Conservation (phyloP, 139 green algal species). For the Chlorella sp. region DNA sequence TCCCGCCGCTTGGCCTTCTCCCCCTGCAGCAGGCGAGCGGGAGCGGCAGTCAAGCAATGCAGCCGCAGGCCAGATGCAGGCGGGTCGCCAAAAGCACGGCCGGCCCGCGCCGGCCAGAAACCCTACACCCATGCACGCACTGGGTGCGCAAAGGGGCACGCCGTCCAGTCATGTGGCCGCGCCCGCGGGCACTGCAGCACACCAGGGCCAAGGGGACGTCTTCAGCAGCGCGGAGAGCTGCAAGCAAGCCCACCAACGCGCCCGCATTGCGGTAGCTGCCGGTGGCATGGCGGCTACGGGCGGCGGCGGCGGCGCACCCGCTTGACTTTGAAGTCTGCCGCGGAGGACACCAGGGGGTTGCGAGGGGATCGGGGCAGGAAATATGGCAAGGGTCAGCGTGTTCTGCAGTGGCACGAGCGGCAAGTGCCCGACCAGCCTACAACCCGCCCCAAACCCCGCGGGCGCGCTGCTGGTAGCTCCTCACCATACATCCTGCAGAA, state of each 20-base stretch:
- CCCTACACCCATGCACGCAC: not conserved
- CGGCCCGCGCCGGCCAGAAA: not conserved
- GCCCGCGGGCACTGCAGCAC: constrained; percentile 54
- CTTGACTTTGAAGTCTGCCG: constrained; percentile 45
- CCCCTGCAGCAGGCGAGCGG: constrained; percentile 33
- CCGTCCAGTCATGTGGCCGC: constrained; percentile 79
- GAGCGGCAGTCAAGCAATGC: constrained; percentile 53
- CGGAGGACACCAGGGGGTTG: no score
- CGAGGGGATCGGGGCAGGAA: no score
- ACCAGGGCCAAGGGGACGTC: not conserved
- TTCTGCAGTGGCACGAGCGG: no score
- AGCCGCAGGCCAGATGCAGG: not conserved
- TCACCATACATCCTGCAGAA: constrained; percentile 40
- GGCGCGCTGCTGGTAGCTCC: no score
- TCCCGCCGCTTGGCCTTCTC: constrained; percentile 88
- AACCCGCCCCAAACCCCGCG: no score
- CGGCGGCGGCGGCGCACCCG: not conserved
- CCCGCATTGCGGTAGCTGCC: not conserved
- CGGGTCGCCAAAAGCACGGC: not conserved
- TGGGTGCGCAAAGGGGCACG: constrained; percentile 22
- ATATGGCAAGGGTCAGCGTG: no score
- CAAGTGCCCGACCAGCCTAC: no score
- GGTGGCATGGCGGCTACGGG: not conserved
- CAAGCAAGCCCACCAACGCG: not conserved
- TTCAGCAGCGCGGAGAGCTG: not conserved